A percentile compares a stretch with the other conserved stretches of the same genome.
phyloP scores from a whole-genome alignment of 495 filamentous ascomycete species.

The Penicillium arizonense region DNA sequence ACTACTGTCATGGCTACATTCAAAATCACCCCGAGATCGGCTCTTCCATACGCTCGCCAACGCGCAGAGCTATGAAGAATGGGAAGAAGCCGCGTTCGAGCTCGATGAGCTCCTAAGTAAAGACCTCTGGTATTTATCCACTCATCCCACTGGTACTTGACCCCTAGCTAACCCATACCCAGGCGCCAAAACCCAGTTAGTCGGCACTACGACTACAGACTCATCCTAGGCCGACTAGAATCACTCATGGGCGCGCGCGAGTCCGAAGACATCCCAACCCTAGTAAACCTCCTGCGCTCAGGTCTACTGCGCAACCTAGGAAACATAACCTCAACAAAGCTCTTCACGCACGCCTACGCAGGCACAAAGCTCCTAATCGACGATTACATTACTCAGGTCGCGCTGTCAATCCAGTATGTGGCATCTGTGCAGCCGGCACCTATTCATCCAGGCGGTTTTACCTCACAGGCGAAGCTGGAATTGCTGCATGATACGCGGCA shows the following conservation, averaged over 20 bases:
- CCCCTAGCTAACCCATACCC: not conserved
- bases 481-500: constrained; percentile 87
- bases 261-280: constrained; percentile 67
- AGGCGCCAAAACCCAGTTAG: constrained; percentile 81
- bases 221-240: constrained; percentile 76
- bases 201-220: constrained; percentile 82
- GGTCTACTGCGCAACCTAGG: constrained; percentile 89
- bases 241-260: constrained; percentile 73
- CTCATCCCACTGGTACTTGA: not conserved
- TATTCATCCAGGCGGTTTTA: constrained; percentile 57
- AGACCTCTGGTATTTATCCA: constrained; percentile 71
- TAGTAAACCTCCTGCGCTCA: constrained; percentile 78
- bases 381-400: constrained; percentile 84
- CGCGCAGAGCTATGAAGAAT: constrained; percentile 74
- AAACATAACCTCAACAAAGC: constrained; percentile 79
- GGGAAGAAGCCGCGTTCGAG: constrained; percentile 76
- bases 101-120: constrained; percentile 75
- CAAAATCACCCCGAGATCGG: constrained; percentile 34
- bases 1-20: constrained; percentile 40
- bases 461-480: constrained; percentile 82
- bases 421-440: constrained; percentile 65
- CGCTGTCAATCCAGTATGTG: constrained; percentile 75
- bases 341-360: constrained; percentile 83
- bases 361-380: constrained; percentile 90
- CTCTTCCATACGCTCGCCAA: constrained; percentile 48